Percentiles rank a stretch among this genome's conserved stretches.
These are phyloP conservation scores for Lablab purpureus DNA, from an alignment of 306 rosid genomes.

Conservation along the genomic window DNA sequence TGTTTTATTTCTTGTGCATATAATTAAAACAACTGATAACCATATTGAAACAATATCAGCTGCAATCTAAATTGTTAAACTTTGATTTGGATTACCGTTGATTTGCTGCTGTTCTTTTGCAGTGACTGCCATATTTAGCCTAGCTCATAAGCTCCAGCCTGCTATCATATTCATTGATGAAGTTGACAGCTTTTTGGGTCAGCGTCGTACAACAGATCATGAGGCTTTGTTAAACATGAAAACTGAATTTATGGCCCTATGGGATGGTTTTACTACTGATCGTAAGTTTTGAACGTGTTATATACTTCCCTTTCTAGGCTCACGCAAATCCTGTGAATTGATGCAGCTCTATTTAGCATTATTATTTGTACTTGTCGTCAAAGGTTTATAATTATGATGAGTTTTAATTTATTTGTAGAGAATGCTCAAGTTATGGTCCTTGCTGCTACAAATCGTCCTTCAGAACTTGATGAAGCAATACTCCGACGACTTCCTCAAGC, in stretches of 20 bases:
- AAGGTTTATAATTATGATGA: not conserved
- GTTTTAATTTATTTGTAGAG: constrained; percentile 55
- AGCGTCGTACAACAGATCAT: constrained; percentile 90
- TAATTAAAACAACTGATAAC: not conserved
- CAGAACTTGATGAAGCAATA: constrained; percentile 98
- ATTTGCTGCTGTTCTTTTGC: constrained; percentile 46
- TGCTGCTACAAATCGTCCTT: constrained; percentile 98
- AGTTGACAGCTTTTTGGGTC: constrained; percentile 98
- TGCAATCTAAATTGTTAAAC: not conserved
- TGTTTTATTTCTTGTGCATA: not conserved
- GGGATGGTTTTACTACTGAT: constrained; percentile 99
- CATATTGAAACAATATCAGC: not conserved
- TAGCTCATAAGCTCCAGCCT: constrained; percentile 99
- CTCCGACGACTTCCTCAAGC: constrained; percentile 98
- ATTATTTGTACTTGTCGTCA: not conserved
- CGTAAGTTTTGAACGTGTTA: constrained; percentile 61
- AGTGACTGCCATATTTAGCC: constrained; percentile 97
- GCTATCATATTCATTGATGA: constrained; percentile 98
- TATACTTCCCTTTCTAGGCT: not conserved
- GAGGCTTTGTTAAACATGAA: constrained; percentile 96
- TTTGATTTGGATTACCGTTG: constrained; percentile 15
- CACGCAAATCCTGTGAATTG: constrained; percentile 5
- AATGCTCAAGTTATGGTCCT: constrained; percentile 97
- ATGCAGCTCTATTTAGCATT: constrained; percentile 2
- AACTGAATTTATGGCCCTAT: constrained; percentile 97